Base-by-base conservation (phyloP, 768 basidiomycete genomes). In the Suillus americanus region DNA sequence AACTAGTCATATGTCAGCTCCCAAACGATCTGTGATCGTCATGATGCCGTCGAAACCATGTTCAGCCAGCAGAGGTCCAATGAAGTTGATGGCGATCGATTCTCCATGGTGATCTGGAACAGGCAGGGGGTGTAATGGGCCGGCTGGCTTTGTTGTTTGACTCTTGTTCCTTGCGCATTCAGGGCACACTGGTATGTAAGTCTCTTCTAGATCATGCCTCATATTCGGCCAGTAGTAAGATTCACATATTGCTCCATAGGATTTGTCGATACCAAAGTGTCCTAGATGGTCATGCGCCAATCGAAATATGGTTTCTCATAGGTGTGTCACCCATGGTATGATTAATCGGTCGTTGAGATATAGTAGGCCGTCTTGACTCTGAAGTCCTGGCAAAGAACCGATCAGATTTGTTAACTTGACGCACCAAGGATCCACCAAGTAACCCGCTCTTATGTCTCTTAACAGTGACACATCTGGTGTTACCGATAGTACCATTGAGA, bases 31-130 rank as follows among this genome's bases (percentile, higher is more conserved):
- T 0, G 71, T 76, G 35, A 70, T 68, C 1, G 74, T 69, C 16
- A 72, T 61, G 28, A 78, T 62, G 20, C 50, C 66, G 43, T 79
- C 64, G 61, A 56, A 71, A 0, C 77, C 77, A 1, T 73, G 25
- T 14, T 80, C 77, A 5, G 61, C 40, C 0, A 75, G 79, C 0
- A 79, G 56, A 0, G 77, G 79, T 0, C 77, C 78, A 20, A 80
- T 66, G 54, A 80, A 78, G 62, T 78, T 74, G 3, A 78, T 71
- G 0, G 70, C 67, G 2, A 43, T 5, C 0, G 18, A 43, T 6
- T 43, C 41, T 0, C 43, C 20, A 0, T 8, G 8, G 5, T 45
- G 76, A 20, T 74, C 69, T 1, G 70, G 72, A 0, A 74, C 59
- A 0, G 74, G 68, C 0, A 75, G 64, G 0, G 68, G 71, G 35